Evolutionary conservation across 352 stramenopile species (phyloP), one percentile per base, ranked within the genome.

Genomic region (Phytophthora constricta): DNA sequence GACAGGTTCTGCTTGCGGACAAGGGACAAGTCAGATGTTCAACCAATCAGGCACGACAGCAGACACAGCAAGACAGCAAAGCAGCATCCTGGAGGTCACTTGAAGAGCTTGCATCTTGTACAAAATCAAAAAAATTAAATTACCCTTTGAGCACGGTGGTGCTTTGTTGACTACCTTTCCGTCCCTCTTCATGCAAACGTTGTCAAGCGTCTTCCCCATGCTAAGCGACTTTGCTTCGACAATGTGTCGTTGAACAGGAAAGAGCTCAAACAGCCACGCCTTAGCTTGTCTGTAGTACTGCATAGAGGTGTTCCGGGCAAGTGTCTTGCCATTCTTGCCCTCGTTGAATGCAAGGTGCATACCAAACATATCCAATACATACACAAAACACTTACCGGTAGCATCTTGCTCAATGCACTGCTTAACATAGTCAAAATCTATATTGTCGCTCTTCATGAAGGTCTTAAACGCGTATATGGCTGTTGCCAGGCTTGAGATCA

Each of bases 291-390:
- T 17, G 22, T 61, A 62, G 31, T 61, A 68, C 33, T 62, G 50
- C 31, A 53, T 53, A 39, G 25, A n/a, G 26, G 46, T 53, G 9
- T 53, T 41, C 41, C 39, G 23, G 51, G 62, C 41, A 39, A 69
- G 52, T 49, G 31, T 13, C n/a, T 65, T 63, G 5, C 43, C 62
- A 26, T 26, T 50, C 19, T 63, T 62, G 25, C 37, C 59, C 19
- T 74, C 61, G 28, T 42, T 28, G 65, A 70, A 70, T 65, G 59
- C 34, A 62, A 71, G 48, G 65, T 65, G 22, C 46, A 70, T 63
- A 3, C 62, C 62, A 65, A 63, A 53, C 48, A 46, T 72, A 53
- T 66, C 57, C 57, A 72, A 58, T 1, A 58, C 45, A 34, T 4
- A 69, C 19, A 55, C 46, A 62, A 63, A 69, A 19, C 47, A 20